Evolutionary conservation across 768 basidiomycete genomes (phyloP).

Genomic region (Tricholoma terreum): DNA sequence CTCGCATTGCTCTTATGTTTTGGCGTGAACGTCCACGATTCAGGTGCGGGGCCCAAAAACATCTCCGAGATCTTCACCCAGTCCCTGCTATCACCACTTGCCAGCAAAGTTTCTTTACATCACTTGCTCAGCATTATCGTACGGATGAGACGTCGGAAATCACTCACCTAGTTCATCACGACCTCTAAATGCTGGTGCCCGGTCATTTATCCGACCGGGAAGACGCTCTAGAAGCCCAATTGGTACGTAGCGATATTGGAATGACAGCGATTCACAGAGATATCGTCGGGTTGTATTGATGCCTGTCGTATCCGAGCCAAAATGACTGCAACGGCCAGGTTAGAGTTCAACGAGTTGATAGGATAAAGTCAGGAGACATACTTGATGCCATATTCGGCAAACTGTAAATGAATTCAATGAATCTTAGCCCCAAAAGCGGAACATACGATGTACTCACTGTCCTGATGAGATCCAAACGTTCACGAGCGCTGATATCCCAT

Average conservation of each 20-base stretch:
- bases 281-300: conserved; percentile 91
- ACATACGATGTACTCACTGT: conserved; percentile 44
- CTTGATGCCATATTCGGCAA: conserved; percentile 83
- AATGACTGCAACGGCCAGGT: conserved; percentile 49
- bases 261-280: conserved; percentile 92
- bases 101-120: conserved; percentile 71
- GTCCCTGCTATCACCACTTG: conserved; percentile 74
- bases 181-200: conserved; percentile 84
- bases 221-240: conserved; percentile 85
- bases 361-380: conserved; percentile 30
- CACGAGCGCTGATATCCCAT: conserved; percentile 89
- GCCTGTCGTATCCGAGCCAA: conserved; percentile 84
- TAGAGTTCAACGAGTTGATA: not conserved
- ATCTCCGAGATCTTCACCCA: conserved; percentile 95
- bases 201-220: conserved; percentile 84
- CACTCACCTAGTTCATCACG: conserved; percentile 81
- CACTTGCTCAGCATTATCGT: not conserved
- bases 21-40: conserved; percentile 80
- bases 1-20: conserved; percentile 92
- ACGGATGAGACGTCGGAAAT: not conserved
- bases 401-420: conserved; percentile 39
- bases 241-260: conserved; percentile 95
- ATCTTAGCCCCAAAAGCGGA: not conserved
- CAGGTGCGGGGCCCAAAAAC: conserved; percentile 88
- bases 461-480: conserved; percentile 75